Base-by-base conservation (phyloP, 2,329 filamentous ascomycete genomes). In the Tolypocladium inflatum region DNA sequence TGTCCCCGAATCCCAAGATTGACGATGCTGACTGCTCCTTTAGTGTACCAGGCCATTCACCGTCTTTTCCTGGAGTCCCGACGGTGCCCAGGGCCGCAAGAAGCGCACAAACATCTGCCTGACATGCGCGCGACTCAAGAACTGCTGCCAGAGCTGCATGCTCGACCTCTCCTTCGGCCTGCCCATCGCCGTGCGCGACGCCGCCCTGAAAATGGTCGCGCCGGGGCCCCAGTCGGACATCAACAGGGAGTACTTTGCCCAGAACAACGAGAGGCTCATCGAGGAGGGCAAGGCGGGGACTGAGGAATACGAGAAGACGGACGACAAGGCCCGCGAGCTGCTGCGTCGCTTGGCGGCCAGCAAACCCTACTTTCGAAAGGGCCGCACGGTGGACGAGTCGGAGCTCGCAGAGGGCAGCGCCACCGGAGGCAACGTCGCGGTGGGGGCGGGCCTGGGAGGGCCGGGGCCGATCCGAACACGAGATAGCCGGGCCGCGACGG, bases 131-230 rank as follows among this genome's bases (percentile, higher is more conserved):
- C 89, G 94, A 51, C 81, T 97, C 64, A 99, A 99, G 76, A 99
- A 99, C 78, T 97, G 94, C 78, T 99, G 94, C 70, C 94, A 99
- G 78, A 93, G 88, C 76, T 99, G 94, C 78, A 97, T 97, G 91
- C 87, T 99, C 56, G 94, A 99, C 80, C 78, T 99, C 60, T 93
- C 90, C 15, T 99, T 97, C 69, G 95, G 94, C 30, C 80, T 99
- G 35, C 94, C 94, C 13, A 96, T 99, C 68, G 89, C 92, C 17
- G 90, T 99, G 59, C 86, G 94, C 69, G 94, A 99, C 78, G 94
- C 94, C 3, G 94, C 95, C 6, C 80, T 99, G 62, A 97, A 97
- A 78, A 96, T 99, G 89, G 90, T 97, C 48, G 92, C 93, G 0
- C 92, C 94, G 0, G 94, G 94, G 0, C 94, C 94, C 0, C 84